These are phyloP conservation scores for Cryptococcus sp. DNA, from an alignment of 1,284 basidiomycete genomes.

Conservation along the genomic window DNA sequence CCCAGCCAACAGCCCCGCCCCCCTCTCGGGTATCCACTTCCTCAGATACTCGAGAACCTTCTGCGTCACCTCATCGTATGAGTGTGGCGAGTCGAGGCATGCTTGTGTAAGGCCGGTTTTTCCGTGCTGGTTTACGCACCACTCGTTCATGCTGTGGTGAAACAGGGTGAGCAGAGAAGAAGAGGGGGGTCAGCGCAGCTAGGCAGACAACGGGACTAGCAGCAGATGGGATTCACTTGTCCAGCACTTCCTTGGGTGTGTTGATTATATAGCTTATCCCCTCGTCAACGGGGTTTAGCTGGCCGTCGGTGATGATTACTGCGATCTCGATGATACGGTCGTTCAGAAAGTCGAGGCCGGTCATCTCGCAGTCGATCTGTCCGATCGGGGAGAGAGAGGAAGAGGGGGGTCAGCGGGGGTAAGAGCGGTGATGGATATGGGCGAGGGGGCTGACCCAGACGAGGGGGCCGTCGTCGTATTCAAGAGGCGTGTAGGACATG, in stretches of 20 bases:
- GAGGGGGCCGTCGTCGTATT: constrained; percentile 48
- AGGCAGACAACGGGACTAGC: not conserved
- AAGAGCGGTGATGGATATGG: not conserved
- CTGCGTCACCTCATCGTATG: constrained; percentile 47
- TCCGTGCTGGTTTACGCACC: constrained; percentile 50
- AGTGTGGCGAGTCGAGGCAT: constrained; percentile 43
- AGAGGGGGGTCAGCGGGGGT: not conserved
- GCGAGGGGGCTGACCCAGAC: constrained; percentile 44
- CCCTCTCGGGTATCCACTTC: constrained; percentile 50
- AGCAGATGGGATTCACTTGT: constrained; percentile 40
- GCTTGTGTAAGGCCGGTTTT: constrained; percentile 46
- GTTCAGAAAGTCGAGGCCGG: constrained; percentile 49
- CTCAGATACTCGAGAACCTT: constrained; percentile 52
- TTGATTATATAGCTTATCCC: constrained; percentile 54
- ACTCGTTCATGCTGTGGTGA: constrained; percentile 48
- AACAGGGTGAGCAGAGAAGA: not conserved
- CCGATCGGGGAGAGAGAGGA: not conserved
- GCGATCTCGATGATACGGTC: constrained; percentile 56
- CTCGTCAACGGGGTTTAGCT: constrained; percentile 53
- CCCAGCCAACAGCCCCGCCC: constrained; percentile 52
- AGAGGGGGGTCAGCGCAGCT: not conserved
- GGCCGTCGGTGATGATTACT: constrained; percentile 55
- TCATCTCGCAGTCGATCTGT: constrained; percentile 55
- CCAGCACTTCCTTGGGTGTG: constrained; percentile 52
- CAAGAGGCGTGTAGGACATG: constrained; percentile 21